These are phyloP conservation scores for Fusarium equiseti DNA, from an alignment of 2,329 filamentous ascomycete species.

Conservation along the genomic window DNA sequence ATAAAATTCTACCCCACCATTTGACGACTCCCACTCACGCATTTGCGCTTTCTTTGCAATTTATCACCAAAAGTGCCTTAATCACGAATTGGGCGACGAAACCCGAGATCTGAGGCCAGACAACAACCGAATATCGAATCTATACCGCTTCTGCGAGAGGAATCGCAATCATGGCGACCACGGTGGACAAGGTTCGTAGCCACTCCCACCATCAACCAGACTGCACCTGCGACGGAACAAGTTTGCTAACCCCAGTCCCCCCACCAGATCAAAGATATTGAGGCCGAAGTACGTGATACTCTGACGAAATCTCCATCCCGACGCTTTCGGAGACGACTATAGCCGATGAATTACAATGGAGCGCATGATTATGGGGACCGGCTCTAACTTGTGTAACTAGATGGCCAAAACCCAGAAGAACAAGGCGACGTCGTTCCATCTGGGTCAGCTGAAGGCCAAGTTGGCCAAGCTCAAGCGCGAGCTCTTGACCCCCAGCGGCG, in stretches of 20 bases:
- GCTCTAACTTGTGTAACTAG: slow-evolving; percentile 57
- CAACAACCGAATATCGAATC: slow-evolving; percentile 18
- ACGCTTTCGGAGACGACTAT: slow-evolving; percentile 17
- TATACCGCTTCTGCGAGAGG: slow-evolving; percentile 23
- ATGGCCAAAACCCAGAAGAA: slow-evolving; percentile 99
- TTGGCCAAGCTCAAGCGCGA: slow-evolving; percentile 97
- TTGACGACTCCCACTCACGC: slow-evolving; percentile 41
- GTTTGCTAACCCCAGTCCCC: slow-evolving; percentile 51
- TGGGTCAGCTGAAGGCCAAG: slow-evolving; percentile 97
- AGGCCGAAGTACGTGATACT: slow-evolving; percentile 80
- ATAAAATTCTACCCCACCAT: slow-evolving; percentile 52
- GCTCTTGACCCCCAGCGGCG: slow-evolving; percentile 85
- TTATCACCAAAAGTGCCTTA: slow-evolving; percentile 43
- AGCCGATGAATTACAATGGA: slow-evolving; percentile 8
- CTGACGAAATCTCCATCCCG: slow-evolving; percentile 24
- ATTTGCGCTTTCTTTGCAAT: slow-evolving; percentile 39
- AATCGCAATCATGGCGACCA: slow-evolving; percentile 84
- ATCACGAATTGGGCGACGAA: slow-evolving; percentile 36
- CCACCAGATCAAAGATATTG: slow-evolving; percentile 91
- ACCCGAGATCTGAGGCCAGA: slow-evolving; percentile 37
- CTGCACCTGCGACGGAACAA: slow-evolving; percentile 8
- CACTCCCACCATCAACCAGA: slow-evolving; percentile 9
- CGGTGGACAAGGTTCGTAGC: slow-evolving; percentile 86
- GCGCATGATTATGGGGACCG: slow-evolving; percentile 1
- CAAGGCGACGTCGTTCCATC: slow-evolving; percentile 92